Base-by-base conservation (phyloP, 805 yeast genomes). In the Yamadazyma nakazawae region DNA sequence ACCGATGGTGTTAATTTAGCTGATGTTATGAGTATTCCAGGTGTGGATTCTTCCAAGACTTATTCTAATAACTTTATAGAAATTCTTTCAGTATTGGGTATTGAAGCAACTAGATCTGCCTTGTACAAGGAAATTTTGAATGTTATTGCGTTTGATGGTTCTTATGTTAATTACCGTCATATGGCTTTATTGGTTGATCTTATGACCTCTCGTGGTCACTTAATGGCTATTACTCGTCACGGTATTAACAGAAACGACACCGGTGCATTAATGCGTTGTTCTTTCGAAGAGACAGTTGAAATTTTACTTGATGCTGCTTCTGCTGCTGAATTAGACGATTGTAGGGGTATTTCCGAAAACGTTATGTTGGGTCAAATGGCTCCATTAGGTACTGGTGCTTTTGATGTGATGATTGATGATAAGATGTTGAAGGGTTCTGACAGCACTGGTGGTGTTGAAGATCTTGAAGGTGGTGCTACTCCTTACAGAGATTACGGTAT, bases 131-230 rank as follows among this genome's bases (percentile, higher is more conserved):
- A 94, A 74, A 90, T 94, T 60, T 82, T 88, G 70, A 94, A 94
- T 62, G 99, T 94, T 58, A 90, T 94, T 79, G 97, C 98, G 3
- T 94, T 96, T 61, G 99, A 94, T 79, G 99, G 99, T 87, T 91
- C 99, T 34, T 94, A 94, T 61, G 99, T 94, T 52, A 94, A 94
- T 70, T 94, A 94, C 72, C 85, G 99, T 72, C 99, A 94, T 62
- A 85, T 94, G 94, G 97, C 99, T 4, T 75, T 94, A 59, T 78
- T 94, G 59, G 98, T 94, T 49, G 99, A 94, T 74, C 95, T 91
- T 34, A 94, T 94, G 99, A 94, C 99, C 2, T 88, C 96, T 34
- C 85, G 96, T 63, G 99, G 99, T 61, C 96, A 92, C 63, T 77
- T 94, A 68, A 92, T 95, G 88, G 98, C 99, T 35, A 91, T 94